phyloP scores from a whole-genome alignment of 192 early-diverging fungal genomes.

The Anaeromyces robustus region DNA sequence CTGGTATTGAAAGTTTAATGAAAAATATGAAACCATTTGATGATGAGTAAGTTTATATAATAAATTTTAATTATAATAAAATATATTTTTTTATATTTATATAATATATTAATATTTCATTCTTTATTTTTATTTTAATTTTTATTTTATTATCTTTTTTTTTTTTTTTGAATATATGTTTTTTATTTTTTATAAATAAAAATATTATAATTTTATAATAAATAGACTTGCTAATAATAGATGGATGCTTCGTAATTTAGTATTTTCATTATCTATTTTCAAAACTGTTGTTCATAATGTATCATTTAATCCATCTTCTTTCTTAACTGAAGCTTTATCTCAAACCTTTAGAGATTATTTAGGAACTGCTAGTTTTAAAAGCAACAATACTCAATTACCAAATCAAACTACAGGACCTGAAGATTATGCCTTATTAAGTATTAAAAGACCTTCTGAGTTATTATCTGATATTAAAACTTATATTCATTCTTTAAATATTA shows the following conservation, averaged over 20 bases:
- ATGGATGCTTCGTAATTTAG: background rate
- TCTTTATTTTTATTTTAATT: no score
- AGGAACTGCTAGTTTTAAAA: background rate
- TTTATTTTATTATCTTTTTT: no score
- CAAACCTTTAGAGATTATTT: background rate
- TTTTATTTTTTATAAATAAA: no score
- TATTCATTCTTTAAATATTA: background rate
- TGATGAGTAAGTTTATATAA: background rate
- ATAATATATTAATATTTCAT: no score
- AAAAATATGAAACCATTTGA: background rate
- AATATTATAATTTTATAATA: background rate
- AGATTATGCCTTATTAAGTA: background rate
- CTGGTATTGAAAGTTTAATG: background rate
- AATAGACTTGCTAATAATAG: background rate
- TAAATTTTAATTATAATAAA: no score
- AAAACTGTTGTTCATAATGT: background rate
- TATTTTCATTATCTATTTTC: background rate
- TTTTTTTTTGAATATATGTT: no score
- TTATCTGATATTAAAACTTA: background rate
- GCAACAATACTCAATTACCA: background rate
- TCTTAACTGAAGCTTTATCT: background rate
- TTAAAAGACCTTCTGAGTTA: background rate
- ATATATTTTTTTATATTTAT: no score
- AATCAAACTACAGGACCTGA: background rate
- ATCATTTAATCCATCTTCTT: background rate